Evolutionary conservation across 2,329 filamentous ascomycete genomes (phyloP), one percentile per base, ranked within the genome.

Genomic region (Aspergillus arachidicola): DNA sequence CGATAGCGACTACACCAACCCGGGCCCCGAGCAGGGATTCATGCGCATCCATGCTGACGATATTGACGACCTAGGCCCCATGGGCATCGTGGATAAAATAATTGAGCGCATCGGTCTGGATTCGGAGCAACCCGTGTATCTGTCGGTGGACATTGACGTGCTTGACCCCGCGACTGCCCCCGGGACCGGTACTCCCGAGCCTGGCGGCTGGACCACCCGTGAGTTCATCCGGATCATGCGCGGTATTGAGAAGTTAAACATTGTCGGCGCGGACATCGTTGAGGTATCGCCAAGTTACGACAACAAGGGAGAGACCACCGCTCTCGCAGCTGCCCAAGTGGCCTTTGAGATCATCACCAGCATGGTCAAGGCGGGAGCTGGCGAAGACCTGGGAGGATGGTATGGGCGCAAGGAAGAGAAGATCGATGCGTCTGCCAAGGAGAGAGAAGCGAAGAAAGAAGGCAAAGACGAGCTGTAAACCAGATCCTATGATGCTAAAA

Each of bases 281-380:
- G 94, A 97, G 82, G 92, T 96, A 10, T 88, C 90, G 50, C 93
- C 93, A 0, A 91, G 91, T 14, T 97, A 96, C 74, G 92, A 97
- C 81, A 89, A 90, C 12, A 81, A 81, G 7, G 91, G 89, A 1
- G 93, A 96, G 81, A 89, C 89, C 72, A 97, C 93, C 45, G 91
- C 92, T 14, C 79, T 96, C 67, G 92, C 92, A 19, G 93, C 88
- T 2, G 92, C 92, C 46, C 93, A 96, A 83, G 86, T 96, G 45
- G 91, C 87, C 0, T 96, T 90, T 75, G 93, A 96, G 81, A 85
- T 96, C n/a, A 77, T 96, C 75, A 96, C 89, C 45, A 83, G 79
- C 66, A 78, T 82, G 74, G 81, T 82, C n/a, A 82, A 81, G 72
- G 69, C 76, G 30, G 79, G 79, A 14, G 72, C 78, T 26, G 72